A percentile compares a stretch with the other conserved stretches of the same genome.
phyloP scores from a whole-genome alignment of 345 rosid species.

The Schrenkiella parvula region DNA sequence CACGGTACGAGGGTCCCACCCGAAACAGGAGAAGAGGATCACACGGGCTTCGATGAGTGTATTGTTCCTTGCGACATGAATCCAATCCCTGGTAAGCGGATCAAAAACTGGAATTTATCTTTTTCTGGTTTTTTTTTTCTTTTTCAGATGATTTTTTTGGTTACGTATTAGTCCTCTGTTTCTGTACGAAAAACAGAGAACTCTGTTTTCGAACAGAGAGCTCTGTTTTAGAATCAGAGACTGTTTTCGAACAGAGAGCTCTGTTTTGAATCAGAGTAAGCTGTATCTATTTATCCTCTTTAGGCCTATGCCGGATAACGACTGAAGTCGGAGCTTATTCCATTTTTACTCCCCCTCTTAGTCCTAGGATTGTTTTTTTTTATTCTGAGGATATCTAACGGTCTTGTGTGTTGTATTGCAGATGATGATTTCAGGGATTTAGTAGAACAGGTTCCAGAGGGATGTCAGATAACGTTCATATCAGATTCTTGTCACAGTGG shows the following conservation, averaged over 20 bases:
- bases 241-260: not conserved
- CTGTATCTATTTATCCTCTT: too few relatives aligned
- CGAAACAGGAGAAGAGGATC: conserved; percentile 93
- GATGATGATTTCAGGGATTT: conserved; percentile 31
- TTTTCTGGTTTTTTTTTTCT: too few relatives aligned
- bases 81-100: conserved; percentile 20
- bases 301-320: too few relatives aligned
- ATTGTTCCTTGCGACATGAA: conserved; percentile 29
- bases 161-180: too few relatives aligned
- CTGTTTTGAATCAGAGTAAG: not conserved
- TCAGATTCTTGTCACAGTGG: conserved; percentile 35
- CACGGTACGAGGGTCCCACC: conserved; percentile 92
- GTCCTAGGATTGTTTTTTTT: too few relatives aligned
- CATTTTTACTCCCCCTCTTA: not conserved
- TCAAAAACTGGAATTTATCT: too few relatives aligned
- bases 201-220: too few relatives aligned
- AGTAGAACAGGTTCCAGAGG: conserved; percentile 24
- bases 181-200: not conserved
- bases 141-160: too few relatives aligned
- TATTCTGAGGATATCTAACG: not conserved
- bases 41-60: conserved; percentile 83
- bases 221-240: too few relatives aligned
- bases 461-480: conserved; percentile 21
- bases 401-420: not conserved
- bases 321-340: not conserved